These are phyloP conservation scores for Fusarium brevicatenulatum DNA, from an alignment of 2,329 filamentous ascomycete species.

Conservation along the genomic window DNA sequence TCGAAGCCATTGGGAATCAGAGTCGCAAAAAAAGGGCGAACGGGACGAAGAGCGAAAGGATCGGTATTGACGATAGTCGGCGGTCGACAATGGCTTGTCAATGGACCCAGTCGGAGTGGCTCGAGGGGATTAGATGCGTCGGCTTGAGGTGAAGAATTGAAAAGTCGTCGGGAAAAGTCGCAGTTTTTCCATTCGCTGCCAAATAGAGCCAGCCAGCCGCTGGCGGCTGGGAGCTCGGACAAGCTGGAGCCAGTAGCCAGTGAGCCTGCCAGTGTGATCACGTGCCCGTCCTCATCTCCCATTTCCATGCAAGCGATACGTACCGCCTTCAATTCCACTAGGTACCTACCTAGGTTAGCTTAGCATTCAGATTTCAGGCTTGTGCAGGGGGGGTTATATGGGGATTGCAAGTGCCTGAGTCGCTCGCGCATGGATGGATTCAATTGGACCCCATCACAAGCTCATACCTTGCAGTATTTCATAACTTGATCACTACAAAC, in stretches of 20 bases:
- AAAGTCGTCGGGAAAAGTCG: constrained; percentile 60
- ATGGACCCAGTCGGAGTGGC: constrained; percentile 56
- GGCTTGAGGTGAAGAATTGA: constrained; percentile 54
- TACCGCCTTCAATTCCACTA: constrained; percentile 8
- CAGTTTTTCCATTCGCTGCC: constrained; percentile 53
- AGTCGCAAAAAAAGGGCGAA: constrained; percentile 55
- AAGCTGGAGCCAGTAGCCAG: constrained; percentile 43
- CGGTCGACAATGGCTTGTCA: constrained; percentile 55
- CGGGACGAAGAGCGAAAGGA: constrained; percentile 51
- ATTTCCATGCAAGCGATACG: neutral
- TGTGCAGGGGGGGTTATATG: constrained; percentile 17
- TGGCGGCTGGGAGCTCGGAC: constrained; percentile 50
- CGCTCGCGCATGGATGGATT: constrained; percentile 21
- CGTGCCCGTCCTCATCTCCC: constrained; percentile 28
- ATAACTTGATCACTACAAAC: constrained; percentile 21
- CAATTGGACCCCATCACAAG: constrained; percentile 33
- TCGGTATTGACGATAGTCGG: constrained; percentile 49
- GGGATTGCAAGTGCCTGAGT: constrained; percentile 15
- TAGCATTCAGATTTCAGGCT: neutral
- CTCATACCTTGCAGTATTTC: constrained; percentile 26
- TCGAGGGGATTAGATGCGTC: constrained; percentile 54
- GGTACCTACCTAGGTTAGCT: too few relatives aligned
- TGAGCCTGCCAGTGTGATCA: constrained; percentile 41
- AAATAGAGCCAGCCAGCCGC: constrained; percentile 34
- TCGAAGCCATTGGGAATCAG: constrained; percentile 68